Percentiles rank a stretch among this genome's conserved stretches.
Conservation (phyloP, 768 basidiomycete species). For the Hygrophorus pudorinus region DNA sequence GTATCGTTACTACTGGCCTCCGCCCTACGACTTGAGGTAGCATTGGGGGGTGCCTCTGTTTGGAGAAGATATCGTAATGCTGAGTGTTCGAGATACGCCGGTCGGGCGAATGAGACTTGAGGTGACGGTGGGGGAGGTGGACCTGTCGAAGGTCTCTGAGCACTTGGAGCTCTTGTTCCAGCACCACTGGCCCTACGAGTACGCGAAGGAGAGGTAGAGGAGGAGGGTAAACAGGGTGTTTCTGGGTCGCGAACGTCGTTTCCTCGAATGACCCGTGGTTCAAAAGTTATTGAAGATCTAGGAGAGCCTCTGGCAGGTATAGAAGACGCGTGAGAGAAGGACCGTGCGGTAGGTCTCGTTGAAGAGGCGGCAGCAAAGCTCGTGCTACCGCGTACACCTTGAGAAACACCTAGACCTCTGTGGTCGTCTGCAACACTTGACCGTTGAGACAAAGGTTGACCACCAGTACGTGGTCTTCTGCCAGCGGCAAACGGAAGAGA, state of each 20-base stretch:
- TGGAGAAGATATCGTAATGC: conserved; percentile 62
- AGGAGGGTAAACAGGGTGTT: conserved; percentile 30
- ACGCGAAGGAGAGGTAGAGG: conserved; percentile 34
- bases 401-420: conserved; percentile 26
- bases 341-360: conserved; percentile 32
- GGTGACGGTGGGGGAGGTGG: conserved; percentile 21
- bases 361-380: conserved; percentile 22
- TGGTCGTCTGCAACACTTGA: conserved; percentile 23
- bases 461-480: conserved; percentile 30
- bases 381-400: conserved; percentile 27
- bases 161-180: conserved; percentile 18
- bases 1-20: conserved; percentile 14
- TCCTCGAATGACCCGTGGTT: conserved; percentile 64
- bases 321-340: conserved; percentile 27
- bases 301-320: conserved; percentile 22
- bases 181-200: conserved; percentile 36
- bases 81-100: conserved; percentile 70
- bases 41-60: conserved; percentile 34
- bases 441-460: conserved; percentile 19
- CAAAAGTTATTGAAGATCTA: conserved; percentile 30
- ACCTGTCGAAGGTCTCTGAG: conserved; percentile 10
- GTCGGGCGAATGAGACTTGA: conserved; percentile 45
- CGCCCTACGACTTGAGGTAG: conserved; percentile 28
- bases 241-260: conserved; percentile 32
- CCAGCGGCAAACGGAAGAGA: conserved; percentile 45